Evolutionary conservation across 345 rosid genomes (phyloP).

Genomic region (Pugionium dolabratum): DNA sequence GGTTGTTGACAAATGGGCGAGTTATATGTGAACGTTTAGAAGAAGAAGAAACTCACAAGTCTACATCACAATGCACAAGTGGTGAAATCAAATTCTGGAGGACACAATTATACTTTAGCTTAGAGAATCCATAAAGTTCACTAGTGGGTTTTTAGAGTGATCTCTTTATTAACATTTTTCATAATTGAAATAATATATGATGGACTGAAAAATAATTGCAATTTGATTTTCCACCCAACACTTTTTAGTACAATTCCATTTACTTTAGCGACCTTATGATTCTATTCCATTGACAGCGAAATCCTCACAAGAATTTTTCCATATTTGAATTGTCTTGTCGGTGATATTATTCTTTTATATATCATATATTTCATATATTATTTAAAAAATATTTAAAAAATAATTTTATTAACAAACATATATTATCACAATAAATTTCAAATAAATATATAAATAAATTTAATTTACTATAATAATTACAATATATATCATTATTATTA

Average conservation of each 20-base stretch:
- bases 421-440: too few relatives aligned
- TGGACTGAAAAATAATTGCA: background rate
- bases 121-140: background rate
- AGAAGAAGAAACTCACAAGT: conserved; percentile 5
- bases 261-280: conserved; percentile 2
- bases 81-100: conserved; percentile 7
- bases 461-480: too few relatives aligned
- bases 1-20: conserved; percentile 3
- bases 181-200: too few relatives aligned
- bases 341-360: conserved; percentile 1
- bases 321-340: conserved; percentile 31
- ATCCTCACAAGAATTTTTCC: conserved; percentile 23
- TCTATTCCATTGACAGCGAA: conserved; percentile 27
- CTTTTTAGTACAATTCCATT: conserved; percentile 11
- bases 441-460: too few relatives aligned
- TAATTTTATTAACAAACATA: too few relatives aligned
- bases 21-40: background rate
- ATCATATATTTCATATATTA: too few relatives aligned
- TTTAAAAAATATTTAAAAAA: too few relatives aligned
- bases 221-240: background rate
- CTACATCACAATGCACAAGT: conserved; percentile 16
- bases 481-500: too few relatives aligned
- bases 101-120: background rate
- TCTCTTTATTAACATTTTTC: too few relatives aligned
- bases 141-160: conserved; percentile 5